Evolutionary conservation across 208 protist genomes (phyloP).

Genomic region (Wallacemonas collosoma): DNA sequence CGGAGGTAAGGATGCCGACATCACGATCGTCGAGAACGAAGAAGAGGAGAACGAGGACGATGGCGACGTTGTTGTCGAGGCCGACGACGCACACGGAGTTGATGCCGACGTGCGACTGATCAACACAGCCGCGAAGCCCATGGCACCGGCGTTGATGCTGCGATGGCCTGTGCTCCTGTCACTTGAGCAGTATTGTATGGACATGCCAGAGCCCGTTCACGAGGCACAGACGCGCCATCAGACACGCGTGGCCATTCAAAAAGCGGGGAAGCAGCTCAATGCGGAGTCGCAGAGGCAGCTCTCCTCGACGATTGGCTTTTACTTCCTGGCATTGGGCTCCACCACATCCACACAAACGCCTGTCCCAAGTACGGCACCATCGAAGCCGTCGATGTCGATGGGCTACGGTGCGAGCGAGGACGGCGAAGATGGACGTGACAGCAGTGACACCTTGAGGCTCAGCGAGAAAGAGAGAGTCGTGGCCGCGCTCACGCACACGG

Average conservation of each 20-base stretch:
- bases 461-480: slow-evolving; percentile 5
- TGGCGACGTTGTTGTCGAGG: slow-evolving; percentile 16
- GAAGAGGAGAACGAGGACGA: neutral
- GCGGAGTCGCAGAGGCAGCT: neutral
- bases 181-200: slow-evolving; percentile 36
- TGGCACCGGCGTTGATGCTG: slow-evolving; percentile 8
- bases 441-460: neutral
- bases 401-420: slow-evolving; percentile 17
- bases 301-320: slow-evolving; percentile 14
- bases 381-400: slow-evolving; percentile 5
- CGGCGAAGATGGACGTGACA: slow-evolving; percentile 5
- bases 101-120: slow-evolving; percentile 1
- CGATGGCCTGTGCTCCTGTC: slow-evolving; percentile 39
- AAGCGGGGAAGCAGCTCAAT: slow-evolving; percentile 9
- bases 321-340: neutral
- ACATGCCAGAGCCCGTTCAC: slow-evolving; percentile 27
- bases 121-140: neutral
- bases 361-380: neutral
- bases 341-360: neutral
- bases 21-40: no score
- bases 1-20: neutral
- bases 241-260: slow-evolving; percentile 5
- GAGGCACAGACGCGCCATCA: neutral
- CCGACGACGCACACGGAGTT: slow-evolving; percentile 16
- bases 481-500: slow-evolving; percentile 22